A percentile compares a stretch with the other conserved stretches of the same genome.
These are phyloP conservation scores for Phlebopus sp. DNA, from an alignment of 1,284 basidiomycete genomes.

Conservation along the genomic window DNA sequence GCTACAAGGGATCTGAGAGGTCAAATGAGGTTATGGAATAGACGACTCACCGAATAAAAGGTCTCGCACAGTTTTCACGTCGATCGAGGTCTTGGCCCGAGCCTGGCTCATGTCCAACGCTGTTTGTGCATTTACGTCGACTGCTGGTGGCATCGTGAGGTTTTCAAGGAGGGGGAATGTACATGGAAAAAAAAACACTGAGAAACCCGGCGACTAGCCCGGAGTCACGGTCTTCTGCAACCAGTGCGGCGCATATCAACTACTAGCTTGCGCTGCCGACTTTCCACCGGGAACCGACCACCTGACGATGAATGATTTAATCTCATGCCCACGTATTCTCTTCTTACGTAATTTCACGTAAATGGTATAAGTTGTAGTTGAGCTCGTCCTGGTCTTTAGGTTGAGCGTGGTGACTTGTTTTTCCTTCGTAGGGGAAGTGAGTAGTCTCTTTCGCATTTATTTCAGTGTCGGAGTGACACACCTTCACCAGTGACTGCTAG, in stretches of 20 bases:
- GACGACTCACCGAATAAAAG: slow-evolving; percentile 49
- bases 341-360: slow-evolving; percentile 6
- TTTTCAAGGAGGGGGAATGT: neutral
- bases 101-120: slow-evolving; percentile 49
- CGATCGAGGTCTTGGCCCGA: slow-evolving; percentile 40
- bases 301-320: too few species aligned
- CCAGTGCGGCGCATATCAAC: too few species aligned
- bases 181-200: too few species aligned
- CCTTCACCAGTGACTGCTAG: neutral
- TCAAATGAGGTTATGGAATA: neutral
- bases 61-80: slow-evolving; percentile 40
- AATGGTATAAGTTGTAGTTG: slow-evolving; percentile 4
- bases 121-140: slow-evolving; percentile 44
- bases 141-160: slow-evolving; percentile 4
- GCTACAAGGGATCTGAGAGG: slow-evolving; percentile 34
- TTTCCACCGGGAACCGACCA: too few species aligned
- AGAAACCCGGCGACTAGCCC: too few species aligned
- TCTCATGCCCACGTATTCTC: too few species aligned
- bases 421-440: slow-evolving; percentile 18
- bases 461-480: neutral
- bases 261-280: too few species aligned
- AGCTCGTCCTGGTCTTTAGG: neutral
- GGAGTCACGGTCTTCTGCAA: too few species aligned
- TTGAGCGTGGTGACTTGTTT: neutral
- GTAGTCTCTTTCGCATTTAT: neutral